Conservation (phyloP, 106 monocot species). For the Dendrobium chrysotoxum region DNA sequence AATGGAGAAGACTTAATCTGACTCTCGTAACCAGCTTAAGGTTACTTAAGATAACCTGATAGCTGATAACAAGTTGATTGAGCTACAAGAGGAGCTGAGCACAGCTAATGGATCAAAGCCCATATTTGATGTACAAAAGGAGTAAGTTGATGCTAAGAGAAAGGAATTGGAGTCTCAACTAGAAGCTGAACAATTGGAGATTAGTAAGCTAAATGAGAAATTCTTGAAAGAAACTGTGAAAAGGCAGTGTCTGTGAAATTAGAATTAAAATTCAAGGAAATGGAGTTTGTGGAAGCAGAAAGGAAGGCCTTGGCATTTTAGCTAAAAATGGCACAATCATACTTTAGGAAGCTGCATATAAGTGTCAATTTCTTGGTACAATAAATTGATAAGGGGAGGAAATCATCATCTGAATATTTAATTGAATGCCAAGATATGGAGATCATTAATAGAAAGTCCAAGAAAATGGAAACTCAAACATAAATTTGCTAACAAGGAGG, state of each 20-base stretch:
- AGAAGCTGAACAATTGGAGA: constrained; percentile 23
- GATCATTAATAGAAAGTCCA: too few relatives aligned
- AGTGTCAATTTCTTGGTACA: too few relatives aligned
- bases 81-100: constrained; percentile 19
- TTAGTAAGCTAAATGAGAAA: constrained; percentile 7
- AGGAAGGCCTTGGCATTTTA: constrained; percentile 25
- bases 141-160: constrained; percentile 10
- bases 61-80: constrained; percentile 17
- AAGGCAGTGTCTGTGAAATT: too few relatives aligned
- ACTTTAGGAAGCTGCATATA: too few relatives aligned
- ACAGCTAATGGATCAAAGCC: constrained; percentile 20
- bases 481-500: too few relatives aligned
- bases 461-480: too few relatives aligned
- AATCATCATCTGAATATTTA: too few relatives aligned
- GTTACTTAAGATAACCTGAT: constrained; percentile 12
- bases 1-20: constrained; percentile 21
- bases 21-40: constrained; percentile 26
- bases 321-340: too few relatives aligned
- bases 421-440: too few relatives aligned
- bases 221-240: too few relatives aligned
- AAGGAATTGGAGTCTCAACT: constrained; percentile 36
- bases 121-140: background rate
- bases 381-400: too few relatives aligned
- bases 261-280: constrained; percentile 1
- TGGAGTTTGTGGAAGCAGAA: constrained; percentile 20